These are phyloP conservation scores for Fusarium coicis DNA, from an alignment of 2,329 filamentous ascomycete species.

Conservation along the genomic window DNA sequence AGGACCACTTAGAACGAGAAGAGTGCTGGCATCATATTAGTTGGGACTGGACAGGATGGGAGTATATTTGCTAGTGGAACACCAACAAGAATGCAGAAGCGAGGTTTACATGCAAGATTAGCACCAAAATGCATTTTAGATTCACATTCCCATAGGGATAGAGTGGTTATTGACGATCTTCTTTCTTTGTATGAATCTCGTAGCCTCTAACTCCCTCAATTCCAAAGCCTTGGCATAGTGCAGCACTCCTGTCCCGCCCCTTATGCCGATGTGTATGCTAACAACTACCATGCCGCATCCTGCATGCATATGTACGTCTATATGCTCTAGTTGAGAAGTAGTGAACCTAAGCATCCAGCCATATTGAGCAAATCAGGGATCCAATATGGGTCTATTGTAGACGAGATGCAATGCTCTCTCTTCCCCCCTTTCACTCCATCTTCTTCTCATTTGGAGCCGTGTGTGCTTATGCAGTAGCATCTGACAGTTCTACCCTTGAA, in stretches of 20 bases:
- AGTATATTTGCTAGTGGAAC: slow-evolving; percentile 12
- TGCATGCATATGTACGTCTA: slow-evolving; percentile 19
- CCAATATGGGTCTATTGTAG: slow-evolving; percentile 36
- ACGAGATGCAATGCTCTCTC: slow-evolving; percentile 7
- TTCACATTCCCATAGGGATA: slow-evolving; percentile 15
- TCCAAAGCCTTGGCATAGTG: slow-evolving; percentile 4
- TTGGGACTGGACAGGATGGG: slow-evolving; percentile 10
- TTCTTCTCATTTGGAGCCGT: slow-evolving; percentile 9
- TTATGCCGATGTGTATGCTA: slow-evolving; percentile 21
- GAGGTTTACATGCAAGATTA: slow-evolving; percentile 38
- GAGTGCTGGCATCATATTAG: slow-evolving; percentile 27
- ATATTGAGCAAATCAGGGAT: slow-evolving; percentile 31
- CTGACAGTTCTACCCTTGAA: neutral
- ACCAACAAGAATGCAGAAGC: slow-evolving; percentile 3
- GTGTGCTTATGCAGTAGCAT: neutral
- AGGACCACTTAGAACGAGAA: slow-evolving; percentile 35
- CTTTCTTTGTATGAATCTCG: slow-evolving; percentile 19
- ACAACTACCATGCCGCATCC: slow-evolving; percentile 6
- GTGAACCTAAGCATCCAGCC: slow-evolving; percentile 29
- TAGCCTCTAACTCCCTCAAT: slow-evolving; percentile 1
- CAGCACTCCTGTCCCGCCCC: slow-evolving; percentile 15
- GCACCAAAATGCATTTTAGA: slow-evolving; percentile 23
- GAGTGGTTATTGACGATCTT: slow-evolving; percentile 23
- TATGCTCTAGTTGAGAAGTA: slow-evolving; percentile 32
- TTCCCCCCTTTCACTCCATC: slow-evolving; percentile 8